These are phyloP conservation scores for Globisporangium paddicum DNA, from an alignment of 352 stramenopile species.

Conservation along the genomic window DNA sequence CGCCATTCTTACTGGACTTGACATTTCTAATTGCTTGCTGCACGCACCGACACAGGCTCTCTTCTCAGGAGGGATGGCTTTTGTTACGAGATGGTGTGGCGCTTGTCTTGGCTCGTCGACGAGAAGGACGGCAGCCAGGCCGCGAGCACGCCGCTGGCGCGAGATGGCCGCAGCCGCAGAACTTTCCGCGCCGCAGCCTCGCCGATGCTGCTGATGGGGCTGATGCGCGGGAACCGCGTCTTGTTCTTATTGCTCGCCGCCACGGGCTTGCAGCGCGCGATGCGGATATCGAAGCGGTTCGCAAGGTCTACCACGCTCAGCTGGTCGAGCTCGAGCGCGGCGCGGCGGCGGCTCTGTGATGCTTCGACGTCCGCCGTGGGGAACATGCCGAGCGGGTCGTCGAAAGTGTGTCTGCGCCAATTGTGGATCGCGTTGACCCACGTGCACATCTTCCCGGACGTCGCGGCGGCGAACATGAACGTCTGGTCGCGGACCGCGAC, in stretches of 20 bases:
- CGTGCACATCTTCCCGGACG: conserved; percentile 46
- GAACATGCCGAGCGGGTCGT: conserved; percentile 35
- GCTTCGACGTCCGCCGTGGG: conserved; percentile 14
- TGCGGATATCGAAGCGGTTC: conserved; percentile 47
- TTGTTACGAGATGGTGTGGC: not conserved
- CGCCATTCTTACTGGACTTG: conserved; percentile 2
- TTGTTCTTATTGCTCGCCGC: conserved; percentile 5
- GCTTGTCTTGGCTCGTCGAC: not conserved
- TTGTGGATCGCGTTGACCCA: conserved; percentile 73
- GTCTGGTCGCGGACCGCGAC: conserved; percentile 24
- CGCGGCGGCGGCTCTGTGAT: conserved; percentile 23
- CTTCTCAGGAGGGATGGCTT: not conserved
- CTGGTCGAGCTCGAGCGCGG: conserved; percentile 11
- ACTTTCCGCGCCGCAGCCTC: conserved; percentile 14
- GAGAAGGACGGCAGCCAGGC: conserved; percentile 28
- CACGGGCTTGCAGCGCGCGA: conserved; percentile 10
- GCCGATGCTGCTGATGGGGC: conserved; percentile 12
- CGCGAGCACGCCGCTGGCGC: conserved; percentile 18
- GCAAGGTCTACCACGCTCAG: conserved; percentile 16
- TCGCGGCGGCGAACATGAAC: conserved; percentile 48
- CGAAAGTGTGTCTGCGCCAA: conserved; percentile 63
- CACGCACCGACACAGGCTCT: not conserved
- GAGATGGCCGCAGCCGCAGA: conserved; percentile 11
- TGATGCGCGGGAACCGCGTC: conserved; percentile 18
- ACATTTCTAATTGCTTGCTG: not conserved